Base-by-base conservation (phyloP, 768 basidiomycete genomes). In the Peribolospora kevripleyi region DNA sequence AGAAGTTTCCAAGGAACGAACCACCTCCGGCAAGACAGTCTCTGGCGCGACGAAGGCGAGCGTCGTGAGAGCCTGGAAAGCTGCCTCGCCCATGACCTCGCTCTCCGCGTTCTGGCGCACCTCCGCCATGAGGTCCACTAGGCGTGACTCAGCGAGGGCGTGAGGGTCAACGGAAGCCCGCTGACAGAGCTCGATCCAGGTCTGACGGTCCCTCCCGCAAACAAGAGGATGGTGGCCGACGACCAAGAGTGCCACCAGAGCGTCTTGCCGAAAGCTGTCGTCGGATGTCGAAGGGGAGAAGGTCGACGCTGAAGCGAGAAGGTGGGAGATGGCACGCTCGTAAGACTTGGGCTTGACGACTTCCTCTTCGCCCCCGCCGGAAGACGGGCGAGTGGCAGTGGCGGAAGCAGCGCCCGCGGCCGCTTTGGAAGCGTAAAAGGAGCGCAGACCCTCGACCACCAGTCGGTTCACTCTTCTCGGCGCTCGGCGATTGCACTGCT, bases 181-280 rank as follows among this genome's bases (percentile, higher is more conserved):
- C 60, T 83, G 84, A 54, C 81, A 83, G 4, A 84, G 59, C 54
- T 85, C 82, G 56, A 90, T 81, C 87, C 87, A 93, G 1, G 73
- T 73, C 25, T 76, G 78, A 13, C 76, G 73, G 7, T 74, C 72
- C 11, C 70, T 66, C n/a, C 60, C 59, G 7, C 55, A 62, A 36
- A 71, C 56, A 8, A 64, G 68, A 6, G 75, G 72, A 68, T 90
- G 86, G 64, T 91, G 84, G 1, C 77, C 76, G 42, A 90, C 62
- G 13, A 85, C 71, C 10, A 86, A 59, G 25, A 25, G 25, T 25
- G 25, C 25, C 25, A 25, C 25, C 25, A 25, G 25, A 25, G 25
- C 25, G 25, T 25, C 25, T 25, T 25, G 25, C 25, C 25, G 25
- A 25, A 25, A 1, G 25, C 25, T 25, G 25, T 25, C 25, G 25